These are phyloP conservation scores for Elaeis guineensis DNA, from an alignment of 176 grass and related monocot species.

Conservation along the genomic window DNA sequence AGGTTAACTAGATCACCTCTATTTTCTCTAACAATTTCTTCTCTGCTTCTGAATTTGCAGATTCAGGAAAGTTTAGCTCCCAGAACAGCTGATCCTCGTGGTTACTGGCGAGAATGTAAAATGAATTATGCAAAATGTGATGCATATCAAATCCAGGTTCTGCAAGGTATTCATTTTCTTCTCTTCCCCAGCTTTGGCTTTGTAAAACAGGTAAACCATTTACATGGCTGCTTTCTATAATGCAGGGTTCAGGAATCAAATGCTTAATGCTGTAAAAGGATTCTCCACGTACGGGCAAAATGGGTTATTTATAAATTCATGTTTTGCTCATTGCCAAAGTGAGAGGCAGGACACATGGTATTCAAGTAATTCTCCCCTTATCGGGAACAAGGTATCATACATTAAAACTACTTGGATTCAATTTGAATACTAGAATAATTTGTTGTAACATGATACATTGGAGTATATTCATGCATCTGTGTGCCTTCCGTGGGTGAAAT, in stretches of 20 bases:
- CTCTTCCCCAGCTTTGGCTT: background rate
- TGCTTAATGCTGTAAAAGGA: slow-evolving; percentile 60
- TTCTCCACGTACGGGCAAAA: slow-evolving; percentile 58
- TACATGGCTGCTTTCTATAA: background rate
- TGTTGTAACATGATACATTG: background rate
- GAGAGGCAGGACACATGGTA: slow-evolving; percentile 94
- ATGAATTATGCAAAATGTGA: slow-evolving; percentile 61
- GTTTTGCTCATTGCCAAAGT: slow-evolving; percentile 96
- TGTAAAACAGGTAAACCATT: too few relatives aligned
- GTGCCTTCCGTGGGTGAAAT: too few relatives aligned
- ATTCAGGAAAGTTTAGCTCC: slow-evolving; percentile 86
- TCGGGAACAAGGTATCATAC: slow-evolving; percentile 70
- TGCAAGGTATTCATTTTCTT: slow-evolving; percentile 45
- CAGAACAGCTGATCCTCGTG: slow-evolving; percentile 49
- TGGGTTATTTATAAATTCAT: slow-evolving; percentile 90
- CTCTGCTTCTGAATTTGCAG: slow-evolving; percentile 25
- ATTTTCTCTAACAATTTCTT: too few relatives aligned
- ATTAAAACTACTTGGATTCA: background rate
- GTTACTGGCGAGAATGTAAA: slow-evolving; percentile 62
- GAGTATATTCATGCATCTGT: background rate
- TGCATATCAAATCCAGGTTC: slow-evolving; percentile 61
- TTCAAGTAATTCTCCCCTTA: slow-evolving; percentile 48
- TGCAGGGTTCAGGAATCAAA: slow-evolving; percentile 86
- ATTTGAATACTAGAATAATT: background rate
- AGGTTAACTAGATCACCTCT: too few relatives aligned